A percentile compares a stretch with the other conserved stretches of the same genome.
These are phyloP conservation scores for Phalaenopsis equestris DNA, from an alignment of 106 monocot genomes.

Conservation along the genomic window DNA sequence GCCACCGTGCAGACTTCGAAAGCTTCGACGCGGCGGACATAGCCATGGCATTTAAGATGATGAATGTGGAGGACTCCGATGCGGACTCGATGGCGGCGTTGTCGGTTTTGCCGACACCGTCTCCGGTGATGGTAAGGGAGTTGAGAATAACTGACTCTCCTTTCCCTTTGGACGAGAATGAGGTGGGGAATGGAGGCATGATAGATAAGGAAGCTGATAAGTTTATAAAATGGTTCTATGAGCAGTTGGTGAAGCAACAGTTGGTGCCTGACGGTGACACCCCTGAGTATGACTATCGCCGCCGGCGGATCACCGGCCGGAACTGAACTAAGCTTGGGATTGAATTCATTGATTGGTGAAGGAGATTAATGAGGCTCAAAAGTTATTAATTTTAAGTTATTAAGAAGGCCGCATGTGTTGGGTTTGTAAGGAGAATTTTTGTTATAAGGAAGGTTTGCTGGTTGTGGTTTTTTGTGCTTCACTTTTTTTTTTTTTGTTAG, in stretches of 20 bases:
- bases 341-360: no score
- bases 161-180: constrained; percentile 24
- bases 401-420: no score
- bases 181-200: neutral
- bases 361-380: no score
- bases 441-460: no score
- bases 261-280: neutral
- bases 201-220: constrained; percentile 46
- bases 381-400: no score
- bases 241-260: constrained; percentile 52
- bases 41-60: constrained; percentile 10
- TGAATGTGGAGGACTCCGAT: constrained; percentile 3
- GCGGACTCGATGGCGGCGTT: neutral
- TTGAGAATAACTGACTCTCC: constrained; percentile 53
- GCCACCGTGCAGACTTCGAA: neutral
- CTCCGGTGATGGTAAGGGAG: constrained; percentile 14
- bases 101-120: constrained; percentile 12
- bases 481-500: no score
- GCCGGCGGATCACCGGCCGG: no score
- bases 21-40: constrained; percentile 8
- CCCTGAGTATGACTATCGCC: no score
- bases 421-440: no score
- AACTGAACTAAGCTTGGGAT: no score
- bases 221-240: constrained; percentile 61
- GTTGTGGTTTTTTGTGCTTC: no score